Evolutionary conservation across 257 asterid species (phyloP).

Genomic region (Paulownia fortunei): DNA sequence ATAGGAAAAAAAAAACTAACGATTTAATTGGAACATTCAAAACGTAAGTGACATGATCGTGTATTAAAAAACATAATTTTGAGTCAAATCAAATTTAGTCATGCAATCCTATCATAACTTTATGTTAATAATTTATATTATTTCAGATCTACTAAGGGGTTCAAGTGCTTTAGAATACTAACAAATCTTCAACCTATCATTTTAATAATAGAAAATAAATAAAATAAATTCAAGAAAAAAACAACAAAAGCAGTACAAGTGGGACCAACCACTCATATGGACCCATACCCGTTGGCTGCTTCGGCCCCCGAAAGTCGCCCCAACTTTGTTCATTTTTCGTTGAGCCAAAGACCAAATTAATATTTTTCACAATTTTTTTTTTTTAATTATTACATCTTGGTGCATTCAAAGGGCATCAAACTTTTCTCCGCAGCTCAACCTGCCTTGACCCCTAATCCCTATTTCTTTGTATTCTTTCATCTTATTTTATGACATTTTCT

Average conservation of each 20-base stretch:
- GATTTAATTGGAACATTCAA: too few species aligned
- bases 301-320: slow-evolving; percentile 42
- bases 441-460: slow-evolving; percentile 44
- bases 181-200: not conserved
- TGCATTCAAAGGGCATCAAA: slow-evolving; percentile 46
- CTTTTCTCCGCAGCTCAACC: slow-evolving; percentile 56
- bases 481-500: not conserved
- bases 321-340: slow-evolving; percentile 11
- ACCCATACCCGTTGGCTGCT: slow-evolving; percentile 39
- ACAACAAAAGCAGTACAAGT: not conserved
- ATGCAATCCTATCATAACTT: not conserved
- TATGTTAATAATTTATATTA: not conserved
- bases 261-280: slow-evolving; percentile 18
- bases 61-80: too few species aligned
- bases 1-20: too few species aligned
- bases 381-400: slow-evolving; percentile 40
- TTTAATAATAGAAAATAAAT: not conserved
- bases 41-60: too few species aligned
- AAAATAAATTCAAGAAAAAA: not conserved
- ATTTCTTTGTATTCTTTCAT: not conserved
- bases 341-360: slow-evolving; percentile 40
- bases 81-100: too few species aligned
- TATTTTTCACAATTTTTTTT: slow-evolving; percentile 6
- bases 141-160: slow-evolving; percentile 23
- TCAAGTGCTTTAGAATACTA: slow-evolving; percentile 8